Conservation (phyloP, 202 grass and related monocot genomes). For the Hordeum pubiflorum region DNA sequence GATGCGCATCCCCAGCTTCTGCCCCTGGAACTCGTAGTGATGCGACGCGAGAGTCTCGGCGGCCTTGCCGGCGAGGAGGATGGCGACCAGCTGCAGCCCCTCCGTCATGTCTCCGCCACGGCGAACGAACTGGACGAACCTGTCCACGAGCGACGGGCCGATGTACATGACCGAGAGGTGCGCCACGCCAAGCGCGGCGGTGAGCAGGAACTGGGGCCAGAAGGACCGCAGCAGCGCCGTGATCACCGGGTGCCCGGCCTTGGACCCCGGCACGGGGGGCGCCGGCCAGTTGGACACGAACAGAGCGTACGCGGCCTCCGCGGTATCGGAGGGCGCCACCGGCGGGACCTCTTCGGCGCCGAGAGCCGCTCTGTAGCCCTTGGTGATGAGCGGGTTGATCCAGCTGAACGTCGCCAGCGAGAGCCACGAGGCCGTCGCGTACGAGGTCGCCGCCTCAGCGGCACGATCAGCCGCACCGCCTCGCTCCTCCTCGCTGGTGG, state of each 20-base stretch:
- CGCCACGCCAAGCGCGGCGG: slow-evolving; percentile 32
- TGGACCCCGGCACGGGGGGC: background rate
- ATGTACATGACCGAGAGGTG: slow-evolving; percentile 56
- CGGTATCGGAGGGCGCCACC: slow-evolving; percentile 29
- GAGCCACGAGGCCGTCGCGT: slow-evolving; percentile 46
- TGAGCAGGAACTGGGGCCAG: slow-evolving; percentile 49
- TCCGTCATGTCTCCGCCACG: slow-evolving; percentile 4
- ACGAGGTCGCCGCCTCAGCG: slow-evolving; percentile 1
- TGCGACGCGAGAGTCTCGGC: slow-evolving; percentile 45
- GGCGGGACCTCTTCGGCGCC: slow-evolving; percentile 26
- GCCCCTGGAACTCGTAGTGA: slow-evolving; percentile 63
- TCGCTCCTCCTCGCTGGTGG: background rate
- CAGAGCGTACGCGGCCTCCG: slow-evolving; percentile 29
- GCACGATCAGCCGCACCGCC: background rate
- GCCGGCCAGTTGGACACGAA: slow-evolving; percentile 46
- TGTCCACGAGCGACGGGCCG: slow-evolving; percentile 53
- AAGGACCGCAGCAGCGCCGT: slow-evolving; percentile 45
- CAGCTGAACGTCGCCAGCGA: slow-evolving; percentile 48
- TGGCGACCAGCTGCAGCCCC: slow-evolving; percentile 33
- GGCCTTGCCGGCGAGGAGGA: slow-evolving; percentile 45
- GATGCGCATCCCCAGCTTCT: slow-evolving; percentile 61
- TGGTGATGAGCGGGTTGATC: slow-evolving; percentile 51
- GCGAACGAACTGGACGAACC: slow-evolving; percentile 51
- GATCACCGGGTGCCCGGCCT: background rate
- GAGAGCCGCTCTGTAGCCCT: slow-evolving; percentile 30